Evolutionary conservation across 1,284 basidiomycete genomes (phyloP).

Genomic region (Caloboletus firmus): DNA sequence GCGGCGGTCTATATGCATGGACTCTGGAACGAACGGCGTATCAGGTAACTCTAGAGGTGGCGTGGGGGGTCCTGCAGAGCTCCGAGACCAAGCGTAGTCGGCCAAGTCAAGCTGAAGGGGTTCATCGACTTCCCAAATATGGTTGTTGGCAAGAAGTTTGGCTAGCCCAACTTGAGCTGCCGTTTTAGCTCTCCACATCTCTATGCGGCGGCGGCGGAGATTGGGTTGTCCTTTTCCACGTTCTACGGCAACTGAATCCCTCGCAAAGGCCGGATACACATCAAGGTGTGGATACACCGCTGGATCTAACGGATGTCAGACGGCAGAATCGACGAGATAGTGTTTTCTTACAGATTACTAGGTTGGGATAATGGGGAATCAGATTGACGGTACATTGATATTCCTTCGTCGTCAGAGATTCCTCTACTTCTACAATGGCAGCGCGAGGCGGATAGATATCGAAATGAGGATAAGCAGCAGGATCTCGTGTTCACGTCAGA

Average conservation of each 20-base stretch:
- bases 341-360: constrained; percentile 27
- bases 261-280: constrained; percentile 23
- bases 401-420: neutral
- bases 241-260: neutral
- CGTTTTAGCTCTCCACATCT: constrained; percentile 20
- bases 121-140: constrained; percentile 21
- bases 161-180: constrained; percentile 15
- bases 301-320: constrained; percentile 24
- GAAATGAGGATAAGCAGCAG: constrained; percentile 46
- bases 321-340: neutral
- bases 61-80: constrained; percentile 61
- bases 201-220: constrained; percentile 14
- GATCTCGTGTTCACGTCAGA: constrained; percentile 35
- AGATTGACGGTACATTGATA: constrained; percentile 1
- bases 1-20: constrained; percentile 59
- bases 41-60: constrained; percentile 39
- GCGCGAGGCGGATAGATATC: constrained; percentile 42
- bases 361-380: constrained; percentile 21
- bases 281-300: constrained; percentile 36
- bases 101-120: constrained; percentile 50
- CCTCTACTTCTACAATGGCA: neutral
- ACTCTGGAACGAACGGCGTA: constrained; percentile 42
- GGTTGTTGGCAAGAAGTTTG: constrained; percentile 16
- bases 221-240: constrained; percentile 1
- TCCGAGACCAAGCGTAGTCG: constrained; percentile 69